Conservation (phyloP, 805 yeast species). For the Lachancea thermotolerans region DNA sequence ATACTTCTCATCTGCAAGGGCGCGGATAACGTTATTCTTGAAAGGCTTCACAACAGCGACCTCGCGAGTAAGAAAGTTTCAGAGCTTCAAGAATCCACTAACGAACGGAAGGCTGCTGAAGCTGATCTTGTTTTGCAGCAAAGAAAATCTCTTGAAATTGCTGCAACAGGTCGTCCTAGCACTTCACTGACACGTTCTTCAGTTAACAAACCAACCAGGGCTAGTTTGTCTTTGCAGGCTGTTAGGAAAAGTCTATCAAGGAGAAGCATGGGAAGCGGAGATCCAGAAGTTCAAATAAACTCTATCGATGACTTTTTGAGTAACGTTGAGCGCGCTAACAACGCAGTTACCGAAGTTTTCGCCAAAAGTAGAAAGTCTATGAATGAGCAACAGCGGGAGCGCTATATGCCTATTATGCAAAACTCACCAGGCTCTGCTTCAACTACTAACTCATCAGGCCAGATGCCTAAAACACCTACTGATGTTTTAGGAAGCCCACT, state of each 20-base stretch:
- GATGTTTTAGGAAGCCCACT: slow-evolving; percentile 2
- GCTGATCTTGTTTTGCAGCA: slow-evolving; percentile 66
- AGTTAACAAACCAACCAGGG: slow-evolving; percentile 20
- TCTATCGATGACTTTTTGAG: slow-evolving; percentile 47
- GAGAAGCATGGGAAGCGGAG: slow-evolving; percentile 12
- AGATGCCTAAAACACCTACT: slow-evolving; percentile 3
- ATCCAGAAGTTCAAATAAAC: slow-evolving; percentile 27
- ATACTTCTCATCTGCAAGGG: slow-evolving; percentile 85
- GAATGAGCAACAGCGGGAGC: slow-evolving; percentile 51
- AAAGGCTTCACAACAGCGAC: slow-evolving; percentile 52
- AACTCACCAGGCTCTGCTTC: slow-evolving; percentile 2
- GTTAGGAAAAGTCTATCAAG: slow-evolving; percentile 27
- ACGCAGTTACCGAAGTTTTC: slow-evolving; percentile 49
- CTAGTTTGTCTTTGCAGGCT: slow-evolving; percentile 28
- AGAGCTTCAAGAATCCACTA: slow-evolving; percentile 53
- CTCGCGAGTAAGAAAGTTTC: slow-evolving; percentile 56
- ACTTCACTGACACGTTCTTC: slow-evolving; percentile 30
- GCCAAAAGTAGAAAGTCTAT: slow-evolving; percentile 49
- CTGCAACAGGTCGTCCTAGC: slow-evolving; percentile 26
- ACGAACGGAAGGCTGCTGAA: slow-evolving; percentile 64
- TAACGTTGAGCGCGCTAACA: slow-evolving; percentile 38
- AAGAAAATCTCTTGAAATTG: slow-evolving; percentile 40
- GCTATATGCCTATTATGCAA: slow-evolving; percentile 35
- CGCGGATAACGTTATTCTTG: slow-evolving; percentile 86
- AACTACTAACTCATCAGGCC: slow-evolving; percentile 2